Conservation (phyloP, 768 basidiomycete species). For the Suillus weaverae region DNA sequence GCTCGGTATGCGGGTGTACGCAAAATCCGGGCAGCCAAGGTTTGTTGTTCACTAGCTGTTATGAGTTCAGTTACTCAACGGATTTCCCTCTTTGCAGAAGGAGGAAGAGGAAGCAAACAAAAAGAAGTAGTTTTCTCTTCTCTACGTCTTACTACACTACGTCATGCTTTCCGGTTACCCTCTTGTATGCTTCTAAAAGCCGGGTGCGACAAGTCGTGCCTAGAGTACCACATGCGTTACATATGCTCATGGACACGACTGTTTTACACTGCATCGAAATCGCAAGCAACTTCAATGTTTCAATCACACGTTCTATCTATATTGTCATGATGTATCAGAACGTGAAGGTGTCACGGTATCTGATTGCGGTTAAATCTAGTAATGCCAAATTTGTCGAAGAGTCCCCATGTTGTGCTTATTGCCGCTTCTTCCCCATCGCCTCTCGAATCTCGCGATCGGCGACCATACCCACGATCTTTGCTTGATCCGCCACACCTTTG, state of each 20-base stretch:
- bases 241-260: slow-evolving; percentile 27
- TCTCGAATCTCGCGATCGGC: slow-evolving; percentile 73
- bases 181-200: slow-evolving; percentile 39
- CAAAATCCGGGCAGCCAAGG: slow-evolving; percentile 86
- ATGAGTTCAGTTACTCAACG: slow-evolving; percentile 17
- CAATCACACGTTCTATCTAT: background rate
- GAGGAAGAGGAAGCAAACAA: slow-evolving; percentile 91
- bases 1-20: slow-evolving; percentile 85
- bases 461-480: slow-evolving; percentile 77
- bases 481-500: slow-evolving; percentile 83
- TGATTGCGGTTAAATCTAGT: slow-evolving; percentile 1
- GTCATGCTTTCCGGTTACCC: slow-evolving; percentile 21
- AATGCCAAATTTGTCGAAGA: background rate
- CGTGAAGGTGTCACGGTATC: slow-evolving; percentile 16
- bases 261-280: slow-evolving; percentile 13
- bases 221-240: slow-evolving; percentile 35
- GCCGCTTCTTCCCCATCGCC: slow-evolving; percentile 52
- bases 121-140: slow-evolving; percentile 64
- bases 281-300: slow-evolving; percentile 21
- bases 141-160: slow-evolving; percentile 22
- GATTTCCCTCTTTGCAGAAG: slow-evolving; percentile 47
- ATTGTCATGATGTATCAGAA: slow-evolving; percentile 3
- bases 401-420: slow-evolving; percentile 11
- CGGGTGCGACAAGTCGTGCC: slow-evolving; percentile 23
- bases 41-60: slow-evolving; percentile 35